Conservation (phyloP, 208 protist species). For the Acanthamoeba castellanii region DNA sequence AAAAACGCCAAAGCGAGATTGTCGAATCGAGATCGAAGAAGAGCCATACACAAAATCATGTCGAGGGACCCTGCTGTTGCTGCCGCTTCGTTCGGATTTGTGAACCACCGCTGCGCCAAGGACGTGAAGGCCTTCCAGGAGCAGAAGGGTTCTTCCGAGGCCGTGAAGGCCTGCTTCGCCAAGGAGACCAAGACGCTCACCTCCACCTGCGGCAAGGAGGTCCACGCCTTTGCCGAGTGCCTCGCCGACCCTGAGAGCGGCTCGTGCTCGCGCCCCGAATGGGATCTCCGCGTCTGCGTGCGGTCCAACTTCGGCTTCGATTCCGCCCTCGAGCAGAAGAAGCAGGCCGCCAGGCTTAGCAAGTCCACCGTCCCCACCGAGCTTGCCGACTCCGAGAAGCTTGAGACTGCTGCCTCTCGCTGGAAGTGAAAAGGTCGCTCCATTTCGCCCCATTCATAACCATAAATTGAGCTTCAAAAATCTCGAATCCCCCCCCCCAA, state of each 20-base stretch:
- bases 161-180: background rate
- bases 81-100: background rate
- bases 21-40: background rate
- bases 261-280: background rate
- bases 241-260: background rate
- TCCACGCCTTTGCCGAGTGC: background rate
- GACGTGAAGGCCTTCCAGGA: background rate
- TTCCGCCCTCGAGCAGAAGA: background rate
- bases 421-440: background rate
- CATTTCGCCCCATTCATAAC: background rate
- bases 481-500: too few species aligned
- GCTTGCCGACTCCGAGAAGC: background rate
- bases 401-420: background rate
- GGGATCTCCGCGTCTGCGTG: background rate
- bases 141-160: background rate
- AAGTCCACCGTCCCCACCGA: background rate
- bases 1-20: too few species aligned
- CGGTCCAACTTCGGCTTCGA: background rate
- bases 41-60: background rate
- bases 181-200: background rate
- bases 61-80: background rate
- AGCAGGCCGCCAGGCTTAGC: background rate
- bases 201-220: background rate
- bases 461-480: background rate
- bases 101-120: background rate